Base-by-base conservation (phyloP, 495 filamentous ascomycete genomes). In the Penicillium pulvis region DNA sequence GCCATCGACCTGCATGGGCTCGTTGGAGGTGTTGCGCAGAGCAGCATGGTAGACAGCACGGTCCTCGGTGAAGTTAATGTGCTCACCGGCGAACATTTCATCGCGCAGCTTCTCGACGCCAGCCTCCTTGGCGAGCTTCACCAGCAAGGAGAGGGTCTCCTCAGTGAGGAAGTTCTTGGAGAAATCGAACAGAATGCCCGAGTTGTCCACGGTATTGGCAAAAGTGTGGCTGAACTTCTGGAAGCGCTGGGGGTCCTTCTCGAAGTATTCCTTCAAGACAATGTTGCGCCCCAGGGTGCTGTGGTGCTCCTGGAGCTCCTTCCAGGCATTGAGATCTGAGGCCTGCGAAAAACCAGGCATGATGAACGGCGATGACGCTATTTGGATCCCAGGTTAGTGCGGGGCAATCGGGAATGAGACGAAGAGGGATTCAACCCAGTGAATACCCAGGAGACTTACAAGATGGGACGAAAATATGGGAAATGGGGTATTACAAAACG, bases 31-130 rank as follows among this genome's bases (percentile, higher is more conserved):
- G 72, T 98, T 98, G 70, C 94, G 89, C 70, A 98, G 79, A 44
- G 95, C 95, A 64, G 88, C 85, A 75, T 98, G 94, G 80, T 96
- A 97, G 60, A 98, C 94, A 61, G 94, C 94, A 55, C 95, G 87
- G 65, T 94, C 79, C 83, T 98, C 94, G 45, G 94, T 98, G 80
- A 96, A 96, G 84, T 98, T 98, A 82, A 98, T 98, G 83, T 93
- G 91, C 71, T 97, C 89, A 62, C 94, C 94, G 36, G 85, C 86
- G 76, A 98, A 98, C 93, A 98, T 97, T 57, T 84, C 87, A 86
- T 98, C 94, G 39, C 93, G 87, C 59, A 98, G 90, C 79, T 93
- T 81, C 82, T 97, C 94, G 28, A 98, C 69, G 63, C 86, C 85
- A 53, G 92, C 92, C 75, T 98, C 89, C 78, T 94, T 85, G 57